Evolutionary conservation across 768 basidiomycete species (phyloP).

Genomic region (Clitopilus hobsonii): DNA sequence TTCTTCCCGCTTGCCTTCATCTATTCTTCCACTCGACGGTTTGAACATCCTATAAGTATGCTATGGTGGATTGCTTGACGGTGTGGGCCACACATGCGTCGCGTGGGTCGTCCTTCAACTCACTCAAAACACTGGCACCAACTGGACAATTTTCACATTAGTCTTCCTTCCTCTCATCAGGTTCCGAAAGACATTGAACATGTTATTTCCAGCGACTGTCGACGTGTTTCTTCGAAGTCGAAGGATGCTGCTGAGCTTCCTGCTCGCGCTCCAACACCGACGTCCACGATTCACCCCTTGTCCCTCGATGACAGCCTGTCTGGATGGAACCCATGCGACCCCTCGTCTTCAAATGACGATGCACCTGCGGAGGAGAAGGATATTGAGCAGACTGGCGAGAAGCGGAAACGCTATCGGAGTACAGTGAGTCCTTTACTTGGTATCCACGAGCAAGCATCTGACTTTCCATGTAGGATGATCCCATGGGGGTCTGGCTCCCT

Average conservation of each 20-base stretch:
- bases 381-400: background rate
- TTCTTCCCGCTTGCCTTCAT: background rate
- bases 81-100: background rate
- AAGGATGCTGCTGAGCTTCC: background rate
- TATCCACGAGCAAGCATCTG: too few species aligned
- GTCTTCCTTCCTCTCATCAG: background rate
- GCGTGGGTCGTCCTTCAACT: background rate
- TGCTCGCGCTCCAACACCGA: background rate
- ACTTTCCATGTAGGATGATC: background rate
- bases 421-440: background rate
- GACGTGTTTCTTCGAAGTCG: background rate
- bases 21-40: too few species aligned
- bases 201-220: background rate
- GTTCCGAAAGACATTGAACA: background rate
- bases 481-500: background rate
- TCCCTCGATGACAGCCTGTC: background rate
- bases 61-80: background rate
- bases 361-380: background rate
- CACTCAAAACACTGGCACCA: background rate
- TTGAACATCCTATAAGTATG: too few species aligned
- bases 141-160: background rate
- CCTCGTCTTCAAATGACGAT: too few species aligned
- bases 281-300: background rate
- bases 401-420: background rate
- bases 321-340: background rate